Evolutionary conservation across 2,329 filamentous ascomycete species (phyloP).

Genomic region (Penicillium sp.): DNA sequence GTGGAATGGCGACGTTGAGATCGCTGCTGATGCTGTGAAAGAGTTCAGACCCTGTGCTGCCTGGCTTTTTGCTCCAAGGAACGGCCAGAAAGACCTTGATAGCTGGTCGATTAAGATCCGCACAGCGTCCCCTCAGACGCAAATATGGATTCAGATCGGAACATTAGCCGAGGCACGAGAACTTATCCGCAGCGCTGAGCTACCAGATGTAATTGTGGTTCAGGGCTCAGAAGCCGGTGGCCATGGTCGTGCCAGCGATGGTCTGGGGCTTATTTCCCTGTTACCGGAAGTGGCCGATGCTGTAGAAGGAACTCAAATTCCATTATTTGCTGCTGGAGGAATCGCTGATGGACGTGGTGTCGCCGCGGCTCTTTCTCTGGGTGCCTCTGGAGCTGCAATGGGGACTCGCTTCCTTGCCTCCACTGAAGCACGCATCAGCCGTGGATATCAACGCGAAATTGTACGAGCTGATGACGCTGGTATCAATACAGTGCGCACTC

Average conservation of each 20-base stretch:
- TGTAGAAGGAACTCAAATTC: conserved; percentile 44
- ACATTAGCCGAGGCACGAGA: conserved; percentile 47
- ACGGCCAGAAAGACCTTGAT: conserved; percentile 31
- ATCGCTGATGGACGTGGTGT: conserved; percentile 51
- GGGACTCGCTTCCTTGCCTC: conserved; percentile 62
- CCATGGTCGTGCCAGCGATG: conserved; percentile 46
- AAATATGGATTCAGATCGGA: conserved; percentile 56
- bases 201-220: conserved; percentile 52
- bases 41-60: conserved; percentile 37
- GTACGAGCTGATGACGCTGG: conserved; percentile 51
- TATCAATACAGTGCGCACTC: conserved; percentile 47
- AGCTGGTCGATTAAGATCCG: conserved; percentile 47
- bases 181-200: conserved; percentile 30
- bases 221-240: conserved; percentile 56
- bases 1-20: conserved; percentile 35
- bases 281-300: conserved; percentile 51
- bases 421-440: conserved; percentile 46
- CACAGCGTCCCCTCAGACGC: conserved; percentile 36
- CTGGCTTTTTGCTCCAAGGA: conserved; percentile 40
- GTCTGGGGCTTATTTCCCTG: conserved; percentile 49
- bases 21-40: conserved; percentile 27
- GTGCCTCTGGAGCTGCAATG: conserved; percentile 54
- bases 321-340: conserved; percentile 52
- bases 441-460: conserved; percentile 52
- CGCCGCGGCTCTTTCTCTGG: conserved; percentile 49